These are phyloP conservation scores for Chloranthus sessilifolius DNA, from an alignment of 164 flowering plant genomes.

Conservation along the genomic window DNA sequence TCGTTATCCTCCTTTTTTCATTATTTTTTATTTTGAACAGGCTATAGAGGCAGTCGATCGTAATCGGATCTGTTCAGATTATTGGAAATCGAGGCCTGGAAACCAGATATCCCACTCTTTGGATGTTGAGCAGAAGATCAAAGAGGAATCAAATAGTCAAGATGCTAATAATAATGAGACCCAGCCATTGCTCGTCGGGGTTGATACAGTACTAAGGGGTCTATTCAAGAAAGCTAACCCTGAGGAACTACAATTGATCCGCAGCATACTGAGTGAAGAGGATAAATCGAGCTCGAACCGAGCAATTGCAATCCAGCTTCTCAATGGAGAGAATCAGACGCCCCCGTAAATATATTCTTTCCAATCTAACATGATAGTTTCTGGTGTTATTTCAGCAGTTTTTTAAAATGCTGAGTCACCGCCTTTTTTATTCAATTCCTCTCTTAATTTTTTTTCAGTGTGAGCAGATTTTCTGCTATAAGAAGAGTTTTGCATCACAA, in stretches of 20 bases:
- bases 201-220: conserved; percentile 31
- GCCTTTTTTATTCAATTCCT: no score
- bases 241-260: conserved; percentile 52
- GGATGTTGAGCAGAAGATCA: conserved; percentile 4
- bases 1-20: no score
- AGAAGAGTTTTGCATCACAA: no score
- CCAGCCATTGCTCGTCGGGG: conserved; percentile 15
- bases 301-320: background rate
- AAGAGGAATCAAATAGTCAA: conserved; percentile 12
- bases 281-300: conserved; percentile 2
- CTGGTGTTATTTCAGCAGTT: no score
- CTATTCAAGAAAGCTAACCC: conserved; percentile 63
- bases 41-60: conserved; percentile 50
- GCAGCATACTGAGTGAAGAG: conserved; percentile 29
- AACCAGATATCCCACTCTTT: conserved; percentile 23
- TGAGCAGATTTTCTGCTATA: no score
- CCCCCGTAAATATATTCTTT: conserved; percentile 3
- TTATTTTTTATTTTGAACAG: conserved; percentile 12
- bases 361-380: no score
- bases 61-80: conserved; percentile 53
- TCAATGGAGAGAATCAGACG: conserved; percentile 1
- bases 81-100: conserved; percentile 67
- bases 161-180: conserved; percentile 3
- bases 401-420: no score
- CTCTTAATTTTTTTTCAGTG: no score